Evolutionary conservation across 1,284 basidiomycete species (phyloP).

Genomic region (Puccinia triticina): DNA sequence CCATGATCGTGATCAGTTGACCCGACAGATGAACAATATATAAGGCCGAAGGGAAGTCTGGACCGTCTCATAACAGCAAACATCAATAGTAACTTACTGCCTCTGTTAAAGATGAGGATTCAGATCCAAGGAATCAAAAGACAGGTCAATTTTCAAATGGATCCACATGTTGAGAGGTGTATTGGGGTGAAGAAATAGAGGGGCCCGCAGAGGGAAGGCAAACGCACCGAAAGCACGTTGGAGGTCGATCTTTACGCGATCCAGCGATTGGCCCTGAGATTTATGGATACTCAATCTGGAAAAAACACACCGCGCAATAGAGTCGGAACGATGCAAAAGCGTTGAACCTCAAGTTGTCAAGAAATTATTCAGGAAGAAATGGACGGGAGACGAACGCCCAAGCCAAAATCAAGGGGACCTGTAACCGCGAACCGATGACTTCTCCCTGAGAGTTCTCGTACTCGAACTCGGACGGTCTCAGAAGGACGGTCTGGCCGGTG

Average conservation of each 20-base stretch:
- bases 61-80: not conserved
- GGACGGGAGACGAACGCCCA: conserved; percentile 36
- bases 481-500: conserved; percentile 58
- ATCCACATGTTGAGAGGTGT: not conserved
- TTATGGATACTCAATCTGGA: conserved; percentile 93
- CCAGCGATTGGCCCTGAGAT: conserved; percentile 66
- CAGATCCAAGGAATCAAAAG: not conserved
- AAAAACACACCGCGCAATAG: not conserved
- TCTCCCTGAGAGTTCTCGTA: conserved; percentile 60
- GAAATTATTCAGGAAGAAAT: not conserved
- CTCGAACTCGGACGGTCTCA: conserved; percentile 34
- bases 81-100: not conserved
- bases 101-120: not conserved
- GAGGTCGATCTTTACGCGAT: conserved; percentile 74
- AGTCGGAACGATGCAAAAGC: conserved; percentile 52
- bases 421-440: conserved; percentile 56
- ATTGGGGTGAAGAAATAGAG: not conserved
- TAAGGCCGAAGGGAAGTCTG: not conserved
- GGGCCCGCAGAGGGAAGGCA: not conserved
- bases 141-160: not conserved
- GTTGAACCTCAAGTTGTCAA: conserved; percentile 31
- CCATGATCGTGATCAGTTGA: not conserved
- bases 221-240: conserved; percentile 67
- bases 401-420: conserved; percentile 48
- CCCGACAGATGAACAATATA: not conserved